Base-by-base conservation (phyloP, 2,329 filamentous ascomycete genomes). In the Drechslerella dactyloides region DNA sequence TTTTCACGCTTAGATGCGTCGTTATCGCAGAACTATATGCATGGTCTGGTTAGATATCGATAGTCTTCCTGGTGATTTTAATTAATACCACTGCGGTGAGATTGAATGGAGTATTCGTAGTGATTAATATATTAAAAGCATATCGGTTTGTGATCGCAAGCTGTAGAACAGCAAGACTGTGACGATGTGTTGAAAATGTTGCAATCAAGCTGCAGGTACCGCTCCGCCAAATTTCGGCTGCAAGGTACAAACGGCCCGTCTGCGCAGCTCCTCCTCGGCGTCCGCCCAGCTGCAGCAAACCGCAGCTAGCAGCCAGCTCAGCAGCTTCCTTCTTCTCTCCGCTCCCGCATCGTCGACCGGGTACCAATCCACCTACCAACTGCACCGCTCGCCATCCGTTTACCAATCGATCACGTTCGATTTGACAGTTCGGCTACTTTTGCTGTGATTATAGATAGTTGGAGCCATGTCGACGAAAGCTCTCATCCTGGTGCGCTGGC, bases 401-500 rank as follows among this genome's bases (percentile, higher is more conserved):
- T 35, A 40, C 52, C n/a, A 19, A 52, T 37, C 33, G 27, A 37
- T 21, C n/a, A 21, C 52, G 21, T 42, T n/a, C 15, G 40, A n/a
- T n/a, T n/a, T n/a, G n/a, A n/a, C n/a, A n/a, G n/a, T n/a, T n/a
- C n/a, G n/a, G n/a, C n/a, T n/a, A n/a, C n/a, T n/a, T n/a, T n/a
- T n/a, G 27, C 27, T 33, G 27, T 33, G 8, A 33, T 33, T 33
- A n/a, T n/a, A n/a, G 57, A 15, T 11, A 59, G 58, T 42, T 21
- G 52, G 48, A 3, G 8, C 33, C 30, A 73, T 73, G 69, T 51
- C 88, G 75, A 96, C 93, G 79, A 97, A 97, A 83, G 93, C 93
- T 76, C 89, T 97, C 76, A 96, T 97, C 81, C 83, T 97, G 84
- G 93, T 96, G 85, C 78, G 84, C 42, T 54, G 69, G 58, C 23